Base-by-base conservation (phyloP, 768 basidiomycete species). In the Asterophora lycoperdoides region DNA sequence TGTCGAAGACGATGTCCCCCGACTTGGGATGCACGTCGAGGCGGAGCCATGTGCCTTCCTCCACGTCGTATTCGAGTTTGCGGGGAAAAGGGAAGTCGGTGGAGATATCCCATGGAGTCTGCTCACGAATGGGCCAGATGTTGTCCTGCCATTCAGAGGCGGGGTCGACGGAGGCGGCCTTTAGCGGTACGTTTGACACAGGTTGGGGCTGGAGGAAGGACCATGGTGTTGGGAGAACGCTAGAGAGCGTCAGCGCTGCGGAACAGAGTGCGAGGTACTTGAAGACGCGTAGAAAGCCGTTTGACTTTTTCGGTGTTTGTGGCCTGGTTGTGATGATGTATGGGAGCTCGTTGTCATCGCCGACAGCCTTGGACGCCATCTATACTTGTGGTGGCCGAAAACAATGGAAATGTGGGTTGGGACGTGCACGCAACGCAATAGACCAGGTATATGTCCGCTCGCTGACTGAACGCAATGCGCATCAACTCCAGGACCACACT, bases 31-130 rank as follows among this genome's bases (percentile, higher is more conserved):
- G 80, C 1, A 86, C 84, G 57, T 87, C 86, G 26, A 88, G 74
- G 9, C 84, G 74, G 45, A 88, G 66, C 85, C 85, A 89, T 30
- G 86, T 88, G 7, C 86, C 86, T 59, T 87, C 83, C 35, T 74
- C 69, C 11, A 87, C 85, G 48, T 86, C 80, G 60, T 83, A 89
- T 47, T 78, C 74, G 28, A 87, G 68, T 15, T 64, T 65, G n/a
- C 85, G 79, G 1, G 84, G 80, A 64, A 80, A 78, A n/a, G 78
- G 73, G 55, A 78, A 86, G 67, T 87, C 81, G 17, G 84, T 86
- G 17, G 85, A 86, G 52, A 88, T 87, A 58, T 88, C 86, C 84
- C 84, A 89, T 33, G 73, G 71, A 1, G 72, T 76, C 48, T 73
- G 78, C 23, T 70, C 66, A 29, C 83, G 83, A 19, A 84, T 63